These are phyloP conservation scores for Metschnikowia vanudenii DNA, from an alignment of 805 yeast genomes.

Conservation along the genomic window DNA sequence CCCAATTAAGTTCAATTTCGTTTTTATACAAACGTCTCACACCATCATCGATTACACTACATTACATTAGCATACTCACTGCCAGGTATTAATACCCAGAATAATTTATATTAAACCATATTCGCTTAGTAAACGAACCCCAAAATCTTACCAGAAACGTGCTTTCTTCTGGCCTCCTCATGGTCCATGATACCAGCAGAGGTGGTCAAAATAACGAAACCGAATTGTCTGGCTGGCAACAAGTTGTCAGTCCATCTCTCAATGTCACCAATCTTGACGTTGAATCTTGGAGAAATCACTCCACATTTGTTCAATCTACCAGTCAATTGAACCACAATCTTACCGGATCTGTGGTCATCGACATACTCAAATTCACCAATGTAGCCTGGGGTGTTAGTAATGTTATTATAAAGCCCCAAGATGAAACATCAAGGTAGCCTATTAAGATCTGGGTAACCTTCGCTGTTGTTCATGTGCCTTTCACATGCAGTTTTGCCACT, in stretches of 20 bases:
- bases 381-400: constrained; percentile 29
- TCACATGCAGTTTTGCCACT: background rate
- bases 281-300: constrained; percentile 98
- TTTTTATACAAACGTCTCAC: no score
- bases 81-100: background rate
- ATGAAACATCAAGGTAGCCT: background rate
- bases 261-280: constrained; percentile 90
- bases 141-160: constrained; percentile 97
- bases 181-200: constrained; percentile 99
- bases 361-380: constrained; percentile 38
- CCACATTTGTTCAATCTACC: constrained; percentile 75
- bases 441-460: background rate
- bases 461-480: background rate
- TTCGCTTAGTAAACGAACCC: constrained; percentile 85
- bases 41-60: no score
- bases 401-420: background rate
- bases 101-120: constrained; percentile 1
- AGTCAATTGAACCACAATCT: constrained; percentile 36
- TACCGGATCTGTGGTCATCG: constrained; percentile 38
- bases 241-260: constrained; percentile 99
- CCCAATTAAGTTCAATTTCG: no score
- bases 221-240: constrained; percentile 98
- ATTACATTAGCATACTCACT: no score
- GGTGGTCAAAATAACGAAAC: constrained; percentile 96
- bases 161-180: constrained; percentile 99